Evolutionary conservation across 768 basidiomycete species (phyloP), one percentile per base, ranked within the genome.

Genomic region (Pisolithus albus): DNA sequence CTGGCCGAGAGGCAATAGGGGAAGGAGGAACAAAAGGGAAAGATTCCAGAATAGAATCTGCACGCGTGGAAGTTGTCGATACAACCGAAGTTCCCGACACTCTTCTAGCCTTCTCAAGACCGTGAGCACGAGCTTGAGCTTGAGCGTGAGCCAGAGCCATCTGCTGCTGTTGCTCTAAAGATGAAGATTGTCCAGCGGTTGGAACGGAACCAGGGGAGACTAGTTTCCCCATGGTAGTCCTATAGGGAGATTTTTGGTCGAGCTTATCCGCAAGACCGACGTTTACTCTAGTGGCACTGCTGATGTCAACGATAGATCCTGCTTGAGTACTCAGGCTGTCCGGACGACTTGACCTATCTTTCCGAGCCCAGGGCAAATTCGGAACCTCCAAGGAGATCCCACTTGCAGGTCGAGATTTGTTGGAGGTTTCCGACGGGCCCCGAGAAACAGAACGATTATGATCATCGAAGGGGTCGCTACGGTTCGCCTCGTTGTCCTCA

Each of bases 1-100:
- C 71, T 9, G 88, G 88, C 49, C 84, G 75, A 57, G 87, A 81
- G n/a, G 88, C 89, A 53, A 92, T 90, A 6, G 90, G 90, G 7
- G 88, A 90, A 1, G 90, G 90, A 21, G 90, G 90, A 8, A 92
- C 88, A 64, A 92, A 91, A 34, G 87, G 88, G 75, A 92, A 92
- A 13, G 81, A 84, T 66, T 90, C 89, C 24, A 92, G 75, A 57
- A 92, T 88, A 3, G 88, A 91, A 62, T 92, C 88, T 24, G 88
- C 86, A 46, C 79, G 78, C 3, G 84, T 84, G 9, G 86, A 86
- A 13, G 84, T 71, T 11, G 80, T 80, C 30, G 83, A 85, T 51
- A 83, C 66, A 45, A 81, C 78, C 28, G 86, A 89, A 5, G 81
- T 80, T 51, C 77, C 79, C 5, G 88, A 84, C 55, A 80, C 75